These are phyloP conservation scores for Colletotrichum sp. DNA, from an alignment of 2,329 filamentous ascomycete species.

Conservation along the genomic window DNA sequence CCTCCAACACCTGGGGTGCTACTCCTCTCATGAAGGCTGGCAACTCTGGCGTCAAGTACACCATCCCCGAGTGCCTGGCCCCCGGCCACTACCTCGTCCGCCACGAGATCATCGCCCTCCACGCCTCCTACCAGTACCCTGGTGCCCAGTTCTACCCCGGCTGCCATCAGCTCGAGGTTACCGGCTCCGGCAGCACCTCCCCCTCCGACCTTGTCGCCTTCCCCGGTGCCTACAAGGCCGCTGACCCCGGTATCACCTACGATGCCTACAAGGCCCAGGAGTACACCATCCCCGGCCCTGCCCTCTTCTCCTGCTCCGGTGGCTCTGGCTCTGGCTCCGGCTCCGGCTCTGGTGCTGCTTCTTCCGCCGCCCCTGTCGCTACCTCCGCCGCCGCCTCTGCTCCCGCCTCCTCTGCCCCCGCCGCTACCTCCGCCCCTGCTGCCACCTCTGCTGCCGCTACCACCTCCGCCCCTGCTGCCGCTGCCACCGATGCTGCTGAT, in stretches of 20 bases:
- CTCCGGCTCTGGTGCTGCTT: background rate
- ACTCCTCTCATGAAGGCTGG: constrained; percentile 50
- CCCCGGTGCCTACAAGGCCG: constrained; percentile 50
- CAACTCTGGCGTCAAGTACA: constrained; percentile 47
- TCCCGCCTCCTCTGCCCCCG: background rate
- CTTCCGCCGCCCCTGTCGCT: background rate
- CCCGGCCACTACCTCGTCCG: constrained; percentile 58
- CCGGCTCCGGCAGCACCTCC: constrained; percentile 45
- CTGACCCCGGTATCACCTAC: constrained; percentile 52
- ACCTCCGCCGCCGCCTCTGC: background rate
- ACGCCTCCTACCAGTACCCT: constrained; percentile 46
- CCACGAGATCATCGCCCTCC: constrained; percentile 58
- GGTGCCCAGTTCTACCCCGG: constrained; percentile 59
- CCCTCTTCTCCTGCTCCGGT: constrained; percentile 49
- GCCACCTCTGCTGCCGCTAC: background rate
- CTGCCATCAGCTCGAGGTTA: constrained; percentile 58
- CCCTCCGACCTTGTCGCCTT: constrained; percentile 47
- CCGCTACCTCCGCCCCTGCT: background rate
- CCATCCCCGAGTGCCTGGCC: constrained; percentile 52
- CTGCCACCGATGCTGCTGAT: background rate
- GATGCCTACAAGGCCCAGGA: constrained; percentile 49
- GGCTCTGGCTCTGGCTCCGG: constrained; percentile 1
- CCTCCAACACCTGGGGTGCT: constrained; percentile 52
- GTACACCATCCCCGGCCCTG: constrained; percentile 54
- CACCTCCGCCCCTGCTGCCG: background rate